Conservation (phyloP, 2,329 filamentous ascomycete genomes). For the Botrytis medusae region DNA sequence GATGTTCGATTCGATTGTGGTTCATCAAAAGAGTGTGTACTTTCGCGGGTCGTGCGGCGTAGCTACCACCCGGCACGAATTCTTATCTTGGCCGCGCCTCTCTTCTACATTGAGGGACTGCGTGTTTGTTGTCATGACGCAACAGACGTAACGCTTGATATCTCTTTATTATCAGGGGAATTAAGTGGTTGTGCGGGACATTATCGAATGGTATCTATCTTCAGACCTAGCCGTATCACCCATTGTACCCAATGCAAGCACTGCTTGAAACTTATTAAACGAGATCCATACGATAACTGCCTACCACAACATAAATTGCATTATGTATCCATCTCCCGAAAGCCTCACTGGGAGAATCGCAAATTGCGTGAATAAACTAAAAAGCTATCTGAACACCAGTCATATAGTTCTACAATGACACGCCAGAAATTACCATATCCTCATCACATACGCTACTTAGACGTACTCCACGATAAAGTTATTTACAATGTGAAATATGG, state of each 20-base stretch:
- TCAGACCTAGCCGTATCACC: no score
- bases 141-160: background rate
- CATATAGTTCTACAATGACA: background rate
- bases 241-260: background rate
- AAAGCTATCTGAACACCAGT: background rate
- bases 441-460: background rate
- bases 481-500: background rate
- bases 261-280: background rate
- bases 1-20: background rate
- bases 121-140: background rate
- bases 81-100: background rate
- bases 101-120: background rate
- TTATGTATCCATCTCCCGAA: background rate
- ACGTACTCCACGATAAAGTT: background rate
- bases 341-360: background rate
- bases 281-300: background rate
- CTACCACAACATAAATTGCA: conserved; percentile 3
- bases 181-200: background rate
- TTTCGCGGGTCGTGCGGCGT: background rate
- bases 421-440: background rate
- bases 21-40: background rate
- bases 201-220: no score
- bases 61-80: background rate
- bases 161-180: background rate
- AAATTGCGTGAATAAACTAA: background rate